Conservation (phyloP, 2,329 filamentous ascomycete genomes). For the Stemphylium beticola region DNA sequence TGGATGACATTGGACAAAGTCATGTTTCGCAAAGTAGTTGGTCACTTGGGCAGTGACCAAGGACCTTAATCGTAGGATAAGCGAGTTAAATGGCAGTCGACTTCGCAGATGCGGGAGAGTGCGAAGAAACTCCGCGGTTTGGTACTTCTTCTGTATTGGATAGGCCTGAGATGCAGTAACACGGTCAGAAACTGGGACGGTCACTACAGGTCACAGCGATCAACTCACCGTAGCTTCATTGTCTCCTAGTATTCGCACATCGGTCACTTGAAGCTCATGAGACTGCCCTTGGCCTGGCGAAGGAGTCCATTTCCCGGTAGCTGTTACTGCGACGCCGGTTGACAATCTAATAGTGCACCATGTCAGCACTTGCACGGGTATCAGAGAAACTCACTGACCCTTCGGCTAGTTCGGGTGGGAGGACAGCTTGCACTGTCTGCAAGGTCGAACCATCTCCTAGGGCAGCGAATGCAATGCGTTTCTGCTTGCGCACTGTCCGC, state of each 20-base stretch:
- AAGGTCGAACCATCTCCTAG: slow-evolving; percentile 87
- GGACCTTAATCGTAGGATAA: slow-evolving; percentile 82
- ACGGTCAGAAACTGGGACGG: slow-evolving; percentile 22
- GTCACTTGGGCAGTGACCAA: slow-evolving; percentile 75
- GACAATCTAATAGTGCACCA: slow-evolving; percentile 65
- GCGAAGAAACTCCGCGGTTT: slow-evolving; percentile 85
- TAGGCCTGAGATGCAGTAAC: slow-evolving; percentile 66
- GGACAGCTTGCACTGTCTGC: slow-evolving; percentile 78
- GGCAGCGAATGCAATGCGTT: slow-evolving; percentile 80
- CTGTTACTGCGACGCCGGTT: slow-evolving; percentile 78
- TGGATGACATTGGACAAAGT: slow-evolving; percentile 84
- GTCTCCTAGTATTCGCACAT: slow-evolving; percentile 73
- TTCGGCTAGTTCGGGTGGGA: slow-evolving; percentile 73
- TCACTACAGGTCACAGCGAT: slow-evolving; percentile 2
- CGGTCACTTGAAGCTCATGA: slow-evolving; percentile 79
- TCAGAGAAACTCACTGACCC: slow-evolving; percentile 62
- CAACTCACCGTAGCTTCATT: slow-evolving; percentile 77
- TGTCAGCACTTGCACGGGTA: slow-evolving; percentile 22
- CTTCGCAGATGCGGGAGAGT: slow-evolving; percentile 85
- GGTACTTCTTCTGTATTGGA: slow-evolving; percentile 96
- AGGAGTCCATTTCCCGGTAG: slow-evolving; percentile 77
- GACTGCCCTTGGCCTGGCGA: slow-evolving; percentile 73
- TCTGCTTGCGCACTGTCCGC: slow-evolving; percentile 84
- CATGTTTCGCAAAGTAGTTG: slow-evolving; percentile 73
- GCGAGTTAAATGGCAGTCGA: slow-evolving; percentile 79